These are phyloP conservation scores for Paracorniculantispora psalliotae DNA, from an alignment of 2,329 filamentous ascomycete species.

Conservation along the genomic window DNA sequence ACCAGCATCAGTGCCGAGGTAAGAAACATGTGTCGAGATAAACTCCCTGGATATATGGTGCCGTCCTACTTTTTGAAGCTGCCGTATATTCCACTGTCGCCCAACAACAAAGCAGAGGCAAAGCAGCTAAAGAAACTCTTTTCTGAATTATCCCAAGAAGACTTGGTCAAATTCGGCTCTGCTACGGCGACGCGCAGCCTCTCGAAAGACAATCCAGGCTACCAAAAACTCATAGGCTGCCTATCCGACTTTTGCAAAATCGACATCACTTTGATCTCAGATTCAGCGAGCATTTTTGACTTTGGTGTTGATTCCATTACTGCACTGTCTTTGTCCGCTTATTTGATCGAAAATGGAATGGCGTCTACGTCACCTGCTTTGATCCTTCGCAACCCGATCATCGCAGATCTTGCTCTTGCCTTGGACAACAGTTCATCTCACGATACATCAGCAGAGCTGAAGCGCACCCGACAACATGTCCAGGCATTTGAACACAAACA, in stretches of 20 bases:
- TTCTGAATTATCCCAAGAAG: constrained; percentile 50
- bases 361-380: constrained; percentile 55
- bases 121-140: constrained; percentile 67
- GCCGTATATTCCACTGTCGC: constrained; percentile 68
- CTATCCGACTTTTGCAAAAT: constrained; percentile 51
- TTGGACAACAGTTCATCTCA: constrained; percentile 21
- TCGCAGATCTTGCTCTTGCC: constrained; percentile 42
- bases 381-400: constrained; percentile 58
- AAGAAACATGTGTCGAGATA: constrained; percentile 59
- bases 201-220: constrained; percentile 27
- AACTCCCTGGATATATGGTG: constrained; percentile 82
- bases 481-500: constrained; percentile 61
- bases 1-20: constrained; percentile 41
- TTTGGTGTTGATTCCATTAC: constrained; percentile 86
- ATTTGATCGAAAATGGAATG: constrained; percentile 61
- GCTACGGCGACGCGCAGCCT: constrained; percentile 14
- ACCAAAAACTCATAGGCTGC: constrained; percentile 45
- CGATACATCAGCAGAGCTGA: constrained; percentile 22
- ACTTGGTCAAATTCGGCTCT: constrained; percentile 54
- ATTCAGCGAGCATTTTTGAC: constrained; percentile 70
- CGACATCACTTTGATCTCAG: constrained; percentile 37
- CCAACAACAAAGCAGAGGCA: constrained; percentile 84
- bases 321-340: constrained; percentile 62
- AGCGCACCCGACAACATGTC: constrained; percentile 55
- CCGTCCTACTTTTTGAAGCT: constrained; percentile 77